phyloP scores from a whole-genome alignment of 805 yeast genomes.

The Lachancea quebecensis region DNA sequence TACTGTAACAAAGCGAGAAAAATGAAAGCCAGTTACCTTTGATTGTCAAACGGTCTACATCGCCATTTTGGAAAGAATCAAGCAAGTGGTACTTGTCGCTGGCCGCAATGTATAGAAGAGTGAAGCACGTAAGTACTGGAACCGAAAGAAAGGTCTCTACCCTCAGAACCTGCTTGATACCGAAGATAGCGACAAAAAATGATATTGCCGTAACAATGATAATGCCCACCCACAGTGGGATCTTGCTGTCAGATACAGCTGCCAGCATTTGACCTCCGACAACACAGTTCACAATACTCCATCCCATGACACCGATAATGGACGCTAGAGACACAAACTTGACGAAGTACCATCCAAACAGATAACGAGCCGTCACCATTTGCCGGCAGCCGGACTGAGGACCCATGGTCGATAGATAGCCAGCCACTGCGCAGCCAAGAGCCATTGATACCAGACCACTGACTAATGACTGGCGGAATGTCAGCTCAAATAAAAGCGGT shows the following conservation, averaged over 20 bases:
- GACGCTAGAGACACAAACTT: constrained; percentile 66
- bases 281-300: constrained; percentile 88
- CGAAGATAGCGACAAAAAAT: constrained; percentile 64
- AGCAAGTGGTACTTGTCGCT: constrained; percentile 39
- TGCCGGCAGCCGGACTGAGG: constrained; percentile 87
- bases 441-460: constrained; percentile 58
- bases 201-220: constrained; percentile 59
- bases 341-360: constrained; percentile 84
- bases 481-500: constrained; percentile 61
- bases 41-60: constrained; percentile 33
- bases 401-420: constrained; percentile 80
- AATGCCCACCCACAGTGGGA: constrained; percentile 71
- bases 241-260: constrained; percentile 54
- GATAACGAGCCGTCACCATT: constrained; percentile 72
- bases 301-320: constrained; percentile 75
- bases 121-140: constrained; percentile 62
- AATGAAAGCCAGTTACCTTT: constrained; percentile 67
- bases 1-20: constrained; percentile 66
- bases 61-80: constrained; percentile 30
- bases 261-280: constrained; percentile 80
- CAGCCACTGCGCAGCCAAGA: constrained; percentile 71
- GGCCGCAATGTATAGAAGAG: constrained; percentile 58
- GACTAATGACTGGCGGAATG: constrained; percentile 55
- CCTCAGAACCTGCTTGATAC: constrained; percentile 61
- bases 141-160: constrained; percentile 63